Evolutionary conservation across 306 rosid genomes (phyloP), one percentile per base, ranked within the genome.

Genomic region (Geum urbanum): DNA sequence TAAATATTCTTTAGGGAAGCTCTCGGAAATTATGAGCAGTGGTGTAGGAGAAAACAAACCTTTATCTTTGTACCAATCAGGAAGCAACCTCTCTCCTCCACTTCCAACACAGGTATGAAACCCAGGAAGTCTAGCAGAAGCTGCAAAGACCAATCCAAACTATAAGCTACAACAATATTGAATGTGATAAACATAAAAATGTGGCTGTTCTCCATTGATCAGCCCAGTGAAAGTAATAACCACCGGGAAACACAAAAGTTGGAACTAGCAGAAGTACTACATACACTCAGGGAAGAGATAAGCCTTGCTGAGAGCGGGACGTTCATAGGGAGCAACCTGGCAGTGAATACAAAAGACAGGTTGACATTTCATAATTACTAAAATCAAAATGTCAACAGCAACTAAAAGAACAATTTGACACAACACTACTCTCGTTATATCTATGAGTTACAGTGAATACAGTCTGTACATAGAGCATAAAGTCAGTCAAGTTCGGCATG

Each of bases 111-210:
- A 87, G 68, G 76, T 84, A 52, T 94, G 87, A 83, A 94, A 91
- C 50, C 97, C 97, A 43, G 99, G 99, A 77, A 94, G 99, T 84
- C 99, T 88, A 70, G 96, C 96, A 81, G 99, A 97, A 70, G 96
- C 99, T 94, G 92, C 84, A 80, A 79, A 71, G 72, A 69, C 48
- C 67, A 80, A 68, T 37, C 46, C 12, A 4, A 43, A 68, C 24
- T 57, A 51, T 46, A 64, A 69, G 58, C 40, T 74, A n/a, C 62
- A 18, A 41, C 41, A 14, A 14, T 14, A 37, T 10, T 9, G n/a
- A 55, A 4, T 7, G 7, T 4, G 24, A 55, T 65, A 46, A 22
- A 39, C 37, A 62, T 54, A 10, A 9, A 59, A 57, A 46, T 3
- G 16, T 37, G 10, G 6, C 50, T 37, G 13, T 2, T 27, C 19